phyloP scores from a whole-genome alignment of 805 yeast genomes.

The Helenozyma baotianmanensis region DNA sequence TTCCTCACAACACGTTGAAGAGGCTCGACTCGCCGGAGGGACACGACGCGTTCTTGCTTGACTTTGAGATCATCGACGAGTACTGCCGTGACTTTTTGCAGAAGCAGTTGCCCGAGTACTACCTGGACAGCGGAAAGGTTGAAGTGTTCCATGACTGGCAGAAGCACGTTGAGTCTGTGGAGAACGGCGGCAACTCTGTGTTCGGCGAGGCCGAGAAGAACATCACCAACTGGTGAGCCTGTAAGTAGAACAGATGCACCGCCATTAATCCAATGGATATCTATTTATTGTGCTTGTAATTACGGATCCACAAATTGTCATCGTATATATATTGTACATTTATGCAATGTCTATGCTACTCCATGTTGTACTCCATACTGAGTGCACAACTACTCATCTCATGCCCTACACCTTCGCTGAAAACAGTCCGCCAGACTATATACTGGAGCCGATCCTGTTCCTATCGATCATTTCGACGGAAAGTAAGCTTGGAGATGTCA shows the following conservation, averaged over 20 bases:
- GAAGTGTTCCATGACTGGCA: slow-evolving; percentile 42
- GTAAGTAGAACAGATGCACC: no score
- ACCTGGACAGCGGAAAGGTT: slow-evolving; percentile 37
- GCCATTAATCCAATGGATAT: no score
- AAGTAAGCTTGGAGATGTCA: neutral
- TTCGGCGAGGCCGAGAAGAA: slow-evolving; percentile 91
- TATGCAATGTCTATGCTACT: no score
- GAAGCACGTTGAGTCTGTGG: slow-evolving; percentile 30
- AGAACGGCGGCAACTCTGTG: slow-evolving; percentile 54
- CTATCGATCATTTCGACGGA: slow-evolving; percentile 6
- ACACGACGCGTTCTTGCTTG: slow-evolving; percentile 93
- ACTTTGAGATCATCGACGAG: slow-evolving; percentile 76
- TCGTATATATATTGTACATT: no score
- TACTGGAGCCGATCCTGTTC: slow-evolving; percentile 6
- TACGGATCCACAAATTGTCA: no score
- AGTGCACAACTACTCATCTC: no score
- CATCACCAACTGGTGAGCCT: slow-evolving; percentile 78
- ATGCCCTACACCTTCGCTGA: no score
- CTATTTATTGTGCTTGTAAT: no score
- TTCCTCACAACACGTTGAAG: slow-evolving; percentile 65
- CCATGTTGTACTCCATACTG: no score
- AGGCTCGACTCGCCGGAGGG: slow-evolving; percentile 91
- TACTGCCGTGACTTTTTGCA: slow-evolving; percentile 64
- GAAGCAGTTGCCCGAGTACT: slow-evolving; percentile 53
- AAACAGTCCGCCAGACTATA: slow-evolving; percentile 5